Evolutionary conservation across 108 stramenopile species (phyloP).

Genomic region (Nannochloropsis salina): DNA sequence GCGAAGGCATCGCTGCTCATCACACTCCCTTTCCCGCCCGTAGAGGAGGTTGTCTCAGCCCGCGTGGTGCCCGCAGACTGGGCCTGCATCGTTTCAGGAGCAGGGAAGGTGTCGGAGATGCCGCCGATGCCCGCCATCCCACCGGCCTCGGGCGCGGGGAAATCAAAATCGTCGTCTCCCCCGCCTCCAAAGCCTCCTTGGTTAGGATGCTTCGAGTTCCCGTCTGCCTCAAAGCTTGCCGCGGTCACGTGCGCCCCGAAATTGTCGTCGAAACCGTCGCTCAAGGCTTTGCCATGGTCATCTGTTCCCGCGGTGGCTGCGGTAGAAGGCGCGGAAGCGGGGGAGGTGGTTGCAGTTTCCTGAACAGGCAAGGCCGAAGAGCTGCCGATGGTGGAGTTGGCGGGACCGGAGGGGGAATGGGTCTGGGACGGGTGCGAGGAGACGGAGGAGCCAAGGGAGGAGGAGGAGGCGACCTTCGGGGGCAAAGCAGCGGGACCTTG

Average conservation of each 20-base stretch:
- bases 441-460: neutral
- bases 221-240: no score
- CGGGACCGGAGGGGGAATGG: neutral
- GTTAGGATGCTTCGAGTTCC: no score
- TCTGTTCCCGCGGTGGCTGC: neutral
- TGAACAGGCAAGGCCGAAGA: neutral
- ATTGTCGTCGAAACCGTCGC: conserved; percentile 13
- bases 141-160: neutral
- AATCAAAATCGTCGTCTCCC: neutral
- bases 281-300: neutral
- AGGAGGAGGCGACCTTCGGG: neutral
- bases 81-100: neutral
- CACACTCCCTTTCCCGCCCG: neutral
- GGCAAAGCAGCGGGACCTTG: neutral
- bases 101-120: neutral
- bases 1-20: conserved; percentile 1
- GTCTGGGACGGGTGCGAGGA: neutral
- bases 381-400: neutral
- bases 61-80: no score
- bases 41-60: no score
- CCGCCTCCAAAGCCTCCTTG: no score
- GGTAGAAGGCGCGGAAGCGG: neutral
- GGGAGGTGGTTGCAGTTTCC: neutral
- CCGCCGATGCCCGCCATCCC: neutral
- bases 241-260: no score